Evolutionary conservation across 108 stramenopile species (phyloP), one percentile per base, ranked within the genome.

Genomic region (Stephanodiscus triporus): DNA sequence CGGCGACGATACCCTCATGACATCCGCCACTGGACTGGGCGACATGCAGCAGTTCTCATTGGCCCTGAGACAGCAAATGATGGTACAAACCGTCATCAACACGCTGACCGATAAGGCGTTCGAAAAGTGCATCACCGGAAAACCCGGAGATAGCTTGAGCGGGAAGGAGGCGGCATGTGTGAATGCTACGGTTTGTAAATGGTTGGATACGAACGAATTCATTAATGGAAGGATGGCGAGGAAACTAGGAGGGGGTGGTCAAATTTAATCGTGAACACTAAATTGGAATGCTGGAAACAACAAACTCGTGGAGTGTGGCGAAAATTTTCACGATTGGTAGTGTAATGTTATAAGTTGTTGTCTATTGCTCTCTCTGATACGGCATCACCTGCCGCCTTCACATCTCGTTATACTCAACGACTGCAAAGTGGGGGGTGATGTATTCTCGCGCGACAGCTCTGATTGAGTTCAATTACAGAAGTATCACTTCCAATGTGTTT

Each of bases 141-240:
- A 75, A 40, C 84, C 87, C 16, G 29, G 60, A 1, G 83, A 87
- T 45, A 64, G 76, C 38, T 74, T 93, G 48, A 84, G 61, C 20
- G 88, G 88, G 45, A 83, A 76, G 38, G 87, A 93, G 57, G 89
- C 75, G n/a, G 88, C 86, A 10, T 93, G 92, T 58, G 75, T 93
- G 40, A 75, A 88, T 62, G 79, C 90, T 22, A 80, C 84, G 14
- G 87, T 88, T 22, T 85, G 88, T 66, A 93, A 93, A 64, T 93
- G 92, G 92, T 69, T 93, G 64, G 92, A 93, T 84, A 84, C 92
- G 36, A 93, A 93, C 71, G 89, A 93, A 66, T 93, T 89, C 72
- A 88, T 93, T 79, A 87, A 82, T 47, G 87, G 89, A 38, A 76
- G 92, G 56, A 66, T 93, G 53, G 87, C 78, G 3, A 91, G 86